Conservation (phyloP, 2,329 filamentous ascomycete species). For the Geosmithia flava region DNA sequence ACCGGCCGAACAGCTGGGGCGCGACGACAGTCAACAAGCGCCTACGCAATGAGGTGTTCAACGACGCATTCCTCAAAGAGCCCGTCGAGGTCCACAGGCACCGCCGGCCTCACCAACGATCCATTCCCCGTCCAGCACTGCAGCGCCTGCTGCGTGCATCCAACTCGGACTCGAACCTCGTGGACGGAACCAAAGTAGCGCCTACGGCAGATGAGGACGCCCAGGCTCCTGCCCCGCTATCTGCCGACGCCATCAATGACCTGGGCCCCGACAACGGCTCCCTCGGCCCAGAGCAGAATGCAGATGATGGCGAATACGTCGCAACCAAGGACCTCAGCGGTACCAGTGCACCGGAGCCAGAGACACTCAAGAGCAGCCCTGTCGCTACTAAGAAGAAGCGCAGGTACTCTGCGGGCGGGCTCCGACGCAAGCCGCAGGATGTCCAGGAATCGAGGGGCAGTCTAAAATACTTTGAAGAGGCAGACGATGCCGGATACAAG, state of each 20-base stretch:
- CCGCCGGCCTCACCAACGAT: conserved; percentile 55
- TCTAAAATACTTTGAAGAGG: conserved; percentile 83
- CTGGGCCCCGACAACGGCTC: conserved; percentile 13
- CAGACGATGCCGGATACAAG: conserved; percentile 71
- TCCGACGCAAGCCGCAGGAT: conserved; percentile 61
- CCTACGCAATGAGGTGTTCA: conserved; percentile 80
- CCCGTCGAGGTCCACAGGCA: conserved; percentile 72
- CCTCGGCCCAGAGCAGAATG: conserved; percentile 8
- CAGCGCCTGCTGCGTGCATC: conserved; percentile 30
- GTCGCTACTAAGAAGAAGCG: conserved; percentile 40
- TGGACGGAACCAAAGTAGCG: neutral
- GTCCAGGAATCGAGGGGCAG: conserved; percentile 61
- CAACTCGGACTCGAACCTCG: conserved; percentile 30
- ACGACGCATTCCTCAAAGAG: conserved; percentile 80
- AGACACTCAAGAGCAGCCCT: conserved; percentile 33
- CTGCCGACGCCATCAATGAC: conserved; percentile 18
- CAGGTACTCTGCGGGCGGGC: conserved; percentile 77
- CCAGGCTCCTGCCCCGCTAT: too few relatives aligned
- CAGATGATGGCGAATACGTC: conserved; percentile 19
- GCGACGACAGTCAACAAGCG: conserved; percentile 84
- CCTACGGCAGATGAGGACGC: too few relatives aligned
- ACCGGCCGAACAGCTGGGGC: conserved; percentile 64
- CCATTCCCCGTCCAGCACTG: conserved; percentile 42
- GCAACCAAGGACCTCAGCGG: conserved; percentile 43
- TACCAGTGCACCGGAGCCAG: conserved; percentile 52